phyloP scores from a whole-genome alignment of 176 grass and related monocot species.

The Cenchrus purpureus region DNA sequence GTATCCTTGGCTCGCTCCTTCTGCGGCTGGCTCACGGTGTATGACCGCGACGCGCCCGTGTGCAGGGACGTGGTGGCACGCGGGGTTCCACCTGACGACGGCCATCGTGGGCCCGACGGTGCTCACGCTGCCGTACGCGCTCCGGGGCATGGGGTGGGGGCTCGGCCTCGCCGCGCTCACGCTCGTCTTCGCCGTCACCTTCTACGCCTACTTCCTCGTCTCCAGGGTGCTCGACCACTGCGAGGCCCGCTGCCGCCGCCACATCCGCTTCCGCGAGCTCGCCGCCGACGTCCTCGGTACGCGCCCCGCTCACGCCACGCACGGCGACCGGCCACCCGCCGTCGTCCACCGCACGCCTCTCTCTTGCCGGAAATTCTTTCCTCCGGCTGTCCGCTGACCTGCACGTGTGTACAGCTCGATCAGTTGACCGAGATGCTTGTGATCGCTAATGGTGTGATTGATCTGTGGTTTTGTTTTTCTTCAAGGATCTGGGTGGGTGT shows the following conservation, averaged over 20 bases:
- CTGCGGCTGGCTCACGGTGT: too few relatives aligned
- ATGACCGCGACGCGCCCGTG: not conserved
- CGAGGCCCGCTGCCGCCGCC: slow-evolving; percentile 68
- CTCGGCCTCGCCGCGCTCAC: slow-evolving; percentile 63
- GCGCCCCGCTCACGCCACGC: not conserved
- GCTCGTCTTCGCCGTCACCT: slow-evolving; percentile 63
- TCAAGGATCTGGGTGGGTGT: slow-evolving; percentile 81
- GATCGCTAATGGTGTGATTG: not conserved
- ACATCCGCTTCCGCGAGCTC: slow-evolving; percentile 86
- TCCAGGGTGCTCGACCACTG: slow-evolving; percentile 90
- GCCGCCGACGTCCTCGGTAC: slow-evolving; percentile 82
- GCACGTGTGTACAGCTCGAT: not conserved
- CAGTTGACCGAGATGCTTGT: not conserved
- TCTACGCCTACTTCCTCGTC: slow-evolving; percentile 86
- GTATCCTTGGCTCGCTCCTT: too few relatives aligned
- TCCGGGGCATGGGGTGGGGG: slow-evolving; percentile 81
- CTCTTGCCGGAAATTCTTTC: not conserved
- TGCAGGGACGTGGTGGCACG: slow-evolving; percentile 88
- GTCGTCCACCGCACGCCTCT: not conserved
- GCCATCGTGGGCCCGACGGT: slow-evolving; percentile 89
- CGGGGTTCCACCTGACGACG: slow-evolving; percentile 94
- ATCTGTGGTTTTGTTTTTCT: not conserved
- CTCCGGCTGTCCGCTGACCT: not conserved
- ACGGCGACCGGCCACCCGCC: not conserved
- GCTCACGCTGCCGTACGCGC: slow-evolving; percentile 87